Evolutionary conservation across 371 early-diverging fungal genomes (phyloP), one percentile per base, ranked within the genome.

Genomic region (Mortierella sp.): DNA sequence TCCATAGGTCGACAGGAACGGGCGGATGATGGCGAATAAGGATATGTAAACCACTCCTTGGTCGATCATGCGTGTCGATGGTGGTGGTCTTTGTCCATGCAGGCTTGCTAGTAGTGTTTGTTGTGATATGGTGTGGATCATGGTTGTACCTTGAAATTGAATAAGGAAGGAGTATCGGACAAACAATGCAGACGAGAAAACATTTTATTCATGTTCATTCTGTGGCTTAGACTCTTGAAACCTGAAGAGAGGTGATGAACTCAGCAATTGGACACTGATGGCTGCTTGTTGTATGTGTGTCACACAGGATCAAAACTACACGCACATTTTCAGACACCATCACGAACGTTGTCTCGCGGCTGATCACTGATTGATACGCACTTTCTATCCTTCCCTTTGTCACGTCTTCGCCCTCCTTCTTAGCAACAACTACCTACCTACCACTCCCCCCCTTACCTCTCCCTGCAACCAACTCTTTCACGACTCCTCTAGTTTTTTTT

Each of bases 131-230:
- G 21, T 38, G 21, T 51, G 21, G 35, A 35, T 35, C 38, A 8
- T 38, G 65, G 32, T 32, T 60, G 65, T 65, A 65, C 60, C 60
- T 60, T 60, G 60, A 60, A 60, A 60, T 60, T 60, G 60, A 29
- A 29, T 29, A 60, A 32, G 27, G 60, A 60, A 29, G 60, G 60
- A 60, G 29, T 16, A 5, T 14, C 1, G 29, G 32, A 14, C 14
- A 60, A 6, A 32, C 16, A 32, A 14, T 4, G 32, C 27, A 6
- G 27, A 32, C 6, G 0, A 5, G 18, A 60, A 60, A 14, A 16
- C 32, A 3, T 32, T 32, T 60, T 60, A 60, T 16, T 60, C 32
- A 60, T 32, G 16, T 6, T 32, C 32, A 29, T 12, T 14, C 29
- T 60, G 60, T 60, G 60, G 60, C 60, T 60, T 60, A 60, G 60